A percentile compares a stretch with the other conserved stretches of the same genome.
These are phyloP conservation scores for Magnolia kwangsiensis DNA, from an alignment of 164 flowering plant genomes.

Conservation along the genomic window DNA sequence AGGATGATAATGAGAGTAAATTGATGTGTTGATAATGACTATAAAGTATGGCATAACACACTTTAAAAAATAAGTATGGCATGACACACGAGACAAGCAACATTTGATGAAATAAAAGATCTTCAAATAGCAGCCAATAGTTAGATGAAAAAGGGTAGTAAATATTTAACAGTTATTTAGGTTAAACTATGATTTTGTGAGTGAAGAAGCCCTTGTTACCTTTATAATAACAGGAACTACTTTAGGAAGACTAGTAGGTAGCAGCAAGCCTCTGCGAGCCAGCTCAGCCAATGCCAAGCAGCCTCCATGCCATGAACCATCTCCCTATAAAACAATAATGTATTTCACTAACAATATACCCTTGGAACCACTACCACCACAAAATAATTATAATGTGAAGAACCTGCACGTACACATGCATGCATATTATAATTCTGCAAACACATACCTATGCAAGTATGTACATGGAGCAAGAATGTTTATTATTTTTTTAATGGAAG, in stretches of 20 bases:
- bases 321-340: conserved; percentile 56
- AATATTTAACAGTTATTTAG: not conserved
- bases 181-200: not conserved
- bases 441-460: not conserved
- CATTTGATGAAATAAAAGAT: too few species aligned
- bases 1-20: not conserved
- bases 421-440: not conserved
- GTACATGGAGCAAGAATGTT: not conserved
- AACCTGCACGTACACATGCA: not conserved
- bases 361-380: not conserved
- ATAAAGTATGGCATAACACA: not conserved
- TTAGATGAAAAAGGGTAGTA: not conserved
- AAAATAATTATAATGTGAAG: not conserved
- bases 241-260: conserved; percentile 80
- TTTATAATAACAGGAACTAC: conserved; percentile 84
- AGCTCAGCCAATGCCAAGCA: conserved; percentile 96
- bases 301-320: conserved; percentile 99
- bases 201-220: conserved; percentile 33
- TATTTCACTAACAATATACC: not conserved
- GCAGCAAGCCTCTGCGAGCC: conserved; percentile 90
- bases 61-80: not conserved
- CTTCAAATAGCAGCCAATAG: not conserved
- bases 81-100: not conserved
- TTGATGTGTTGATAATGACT: not conserved
- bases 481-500: not conserved